Evolutionary conservation across 768 basidiomycete genomes (phyloP), one percentile per base, ranked within the genome.

Genomic region (Hortiboletus campestris): DNA sequence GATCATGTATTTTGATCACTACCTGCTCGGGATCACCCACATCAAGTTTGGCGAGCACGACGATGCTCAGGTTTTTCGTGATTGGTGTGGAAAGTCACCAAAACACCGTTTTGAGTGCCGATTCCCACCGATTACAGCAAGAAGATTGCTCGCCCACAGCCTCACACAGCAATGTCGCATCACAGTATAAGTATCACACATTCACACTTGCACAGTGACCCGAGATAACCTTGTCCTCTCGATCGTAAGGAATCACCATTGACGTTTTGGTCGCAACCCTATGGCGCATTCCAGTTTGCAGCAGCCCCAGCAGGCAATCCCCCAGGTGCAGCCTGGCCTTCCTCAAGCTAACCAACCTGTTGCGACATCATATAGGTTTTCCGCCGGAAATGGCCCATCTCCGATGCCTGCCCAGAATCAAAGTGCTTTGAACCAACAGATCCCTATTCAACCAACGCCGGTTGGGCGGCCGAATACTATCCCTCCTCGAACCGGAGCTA

Each of bases 401-500:
- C 56, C 64, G 43, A 48, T 68, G 43, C 60, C 68, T 12, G 13
- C 56, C 10, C 70, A 66, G 47, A 49, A 11, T n/a, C 66, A 63
- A 42, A 35, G 52, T 32, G 3, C 46, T 19, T 38, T 61, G 38
- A 64, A 57, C 51, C 66, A 70, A 22, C 77, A 74, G 42, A 60
- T 70, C 32, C 68, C 76, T 35, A 55, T 67, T 7, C 73, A 71
- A 48, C 54, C 71, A 7, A 60, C 68, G 16, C 73, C 67, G 29
- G 62, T 73, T 49, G 63, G 42, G 31, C 61, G 74, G 4, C 65
- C 66, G 22, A 61, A 63, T 53, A 56, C 58, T 43, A 64, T 74
- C 22, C 76, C 76, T 16, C 70, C 75, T 20, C 76, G 78, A 28
- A 66, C 75, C 11, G 73, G 64, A 11, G 67, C 71, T 9, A 75